Evolutionary conservation across 164 flowering plant species (phyloP), one percentile per base, ranked within the genome.

Genomic region (Magnolia changhungtana): DNA sequence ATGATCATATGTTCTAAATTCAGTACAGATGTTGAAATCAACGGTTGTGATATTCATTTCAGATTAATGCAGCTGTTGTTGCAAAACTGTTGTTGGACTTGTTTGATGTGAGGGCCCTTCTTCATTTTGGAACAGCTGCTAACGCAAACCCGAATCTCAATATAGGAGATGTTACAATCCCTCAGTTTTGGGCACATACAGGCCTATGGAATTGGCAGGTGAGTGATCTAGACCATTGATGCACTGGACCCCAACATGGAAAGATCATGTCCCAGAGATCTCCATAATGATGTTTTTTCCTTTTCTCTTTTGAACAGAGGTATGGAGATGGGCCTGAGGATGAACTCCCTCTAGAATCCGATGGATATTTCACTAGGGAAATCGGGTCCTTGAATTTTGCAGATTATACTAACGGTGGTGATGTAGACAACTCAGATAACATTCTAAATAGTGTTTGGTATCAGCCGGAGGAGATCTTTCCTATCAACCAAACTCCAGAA

Each of bases 141-240:
- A 55, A 55, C 8, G 59, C 59, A 11, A 55, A 55, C 59, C 59
- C 58, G 16, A 55, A 14, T 55, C 59, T 9, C 59, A 55, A 55
- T 2, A 55, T 9, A 9, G 59, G 59, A 55, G 97, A 93, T 79
- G 94, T 93, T 0, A 83, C 89, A 0, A 87, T 93, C 73, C 92
- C 94, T 14, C 78, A 79, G 13, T 86, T 77, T 63, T 91, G 94
- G 95, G 92, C 94, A 77, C 95, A 91, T 67, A 81, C 92, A 0
- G 90, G 89, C 4, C 90, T 89, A 50, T 91, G 94, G 94, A 84
- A 81, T 80, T 93, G 96, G 94, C 92, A 90, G 93, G 93, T 90
- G 82, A 50, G 18, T 8, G 31, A 31, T 24, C 49, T 49, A 19
- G 18, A n/a, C 71, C 18, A 27, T 69, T 18, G 13, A 20, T 66